Evolutionary conservation across 768 basidiomycete species (phyloP), one percentile per base, ranked within the genome.

Genomic region (Pisolithus orientalis): DNA sequence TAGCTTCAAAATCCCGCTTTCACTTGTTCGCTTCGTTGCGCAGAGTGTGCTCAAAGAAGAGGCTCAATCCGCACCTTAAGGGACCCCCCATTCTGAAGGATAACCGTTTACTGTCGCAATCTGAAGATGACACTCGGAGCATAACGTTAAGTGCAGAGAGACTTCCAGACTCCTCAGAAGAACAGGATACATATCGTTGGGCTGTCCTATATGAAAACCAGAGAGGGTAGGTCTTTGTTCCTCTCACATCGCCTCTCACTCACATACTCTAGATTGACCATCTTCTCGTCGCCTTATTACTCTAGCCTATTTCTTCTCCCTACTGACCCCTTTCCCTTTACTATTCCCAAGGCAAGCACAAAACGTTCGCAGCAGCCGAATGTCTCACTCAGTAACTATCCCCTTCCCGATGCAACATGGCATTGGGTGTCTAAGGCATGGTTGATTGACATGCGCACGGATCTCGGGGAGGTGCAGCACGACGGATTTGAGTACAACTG

Each of bases 401-500:
- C 85, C 8, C 76, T 91, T 25, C 89, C 89, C 2, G 86, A 90
- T 57, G 88, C 87, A 24, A 78, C 75, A 21, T 92, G 90, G 90
- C 77, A 70, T 48, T 92, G 89, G 89, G 81, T 90, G 1, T 88
- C 86, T 39, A 79, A 79, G 40, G 68, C 78, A 6, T 92, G 89
- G 89, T 87, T 91, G 86, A 80, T 91, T 53, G 90, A 92, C 70
- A 91, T 92, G 89, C 85, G 85, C 39, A 79, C 82, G 28, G 82
- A 87, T 58, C 71, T 72, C 24, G 86, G 87, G 47, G 79, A 85
- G 59, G 84, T 90, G 3, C 86, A 90, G 58, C 78, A 85, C 57
- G 88, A 90, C 58, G 89, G 89, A 48, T 92, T 90, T 59, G 87
- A 92, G 66, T 92, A 91, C 69, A 91, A 90, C 63, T 89, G 85